These are phyloP conservation scores for Acanthamoeba quina DNA, from an alignment of 208 protist species.

Conservation along the genomic window DNA sequence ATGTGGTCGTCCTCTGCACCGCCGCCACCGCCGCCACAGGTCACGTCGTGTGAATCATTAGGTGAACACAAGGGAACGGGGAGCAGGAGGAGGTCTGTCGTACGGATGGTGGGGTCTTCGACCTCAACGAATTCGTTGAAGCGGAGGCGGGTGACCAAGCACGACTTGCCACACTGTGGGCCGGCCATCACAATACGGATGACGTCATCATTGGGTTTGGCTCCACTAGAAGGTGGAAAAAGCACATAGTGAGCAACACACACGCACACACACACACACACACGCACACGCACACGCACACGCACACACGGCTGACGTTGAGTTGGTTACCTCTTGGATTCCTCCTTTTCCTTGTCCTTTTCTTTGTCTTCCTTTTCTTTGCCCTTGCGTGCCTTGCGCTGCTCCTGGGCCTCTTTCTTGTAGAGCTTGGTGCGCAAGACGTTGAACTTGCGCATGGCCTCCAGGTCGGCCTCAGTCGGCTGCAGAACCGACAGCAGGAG, in stretches of 20 bases:
- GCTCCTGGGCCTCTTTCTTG: constrained; percentile 35
- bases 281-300: too few relatives aligned
- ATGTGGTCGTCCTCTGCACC: constrained; percentile 28
- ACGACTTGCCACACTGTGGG: constrained; percentile 17
- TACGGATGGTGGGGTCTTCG: constrained; percentile 29
- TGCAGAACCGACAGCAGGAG: neutral
- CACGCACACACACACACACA: too few relatives aligned
- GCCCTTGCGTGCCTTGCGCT: neutral
- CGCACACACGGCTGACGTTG: neutral
- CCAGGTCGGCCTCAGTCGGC: neutral
- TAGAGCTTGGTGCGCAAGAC: neutral
- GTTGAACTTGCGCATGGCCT: constrained; percentile 21
- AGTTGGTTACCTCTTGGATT: neutral
- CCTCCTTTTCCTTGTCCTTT: neutral
- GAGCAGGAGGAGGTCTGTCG: neutral
- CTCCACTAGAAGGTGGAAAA: neutral
- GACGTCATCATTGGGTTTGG: neutral
- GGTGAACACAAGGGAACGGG: too few relatives aligned
- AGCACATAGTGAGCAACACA: neutral
- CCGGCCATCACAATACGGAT: constrained; percentile 19
- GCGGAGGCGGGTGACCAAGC: neutral
- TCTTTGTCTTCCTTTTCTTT: neutral
- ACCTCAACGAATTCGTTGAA: constrained; percentile 8
- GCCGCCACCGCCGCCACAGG: too few relatives aligned
- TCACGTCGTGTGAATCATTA: too few relatives aligned